phyloP scores from a whole-genome alignment of 352 stramenopile species.

The Phytophthora rubi region DNA sequence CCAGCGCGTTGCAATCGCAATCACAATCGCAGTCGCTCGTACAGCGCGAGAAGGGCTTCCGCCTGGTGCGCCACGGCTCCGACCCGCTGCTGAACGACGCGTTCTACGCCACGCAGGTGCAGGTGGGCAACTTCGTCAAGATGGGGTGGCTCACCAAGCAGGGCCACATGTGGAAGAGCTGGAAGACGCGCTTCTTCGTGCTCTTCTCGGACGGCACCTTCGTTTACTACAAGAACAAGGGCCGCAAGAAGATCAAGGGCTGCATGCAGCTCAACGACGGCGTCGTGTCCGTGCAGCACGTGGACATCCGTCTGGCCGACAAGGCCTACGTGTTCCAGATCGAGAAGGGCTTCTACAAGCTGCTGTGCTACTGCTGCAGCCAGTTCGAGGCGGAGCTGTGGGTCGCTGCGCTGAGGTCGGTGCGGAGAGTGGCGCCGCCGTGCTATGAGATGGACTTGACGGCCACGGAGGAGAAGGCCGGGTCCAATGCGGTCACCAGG shows the following conservation, averaged over 20 bases:
- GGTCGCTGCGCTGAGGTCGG: constrained; percentile 67
- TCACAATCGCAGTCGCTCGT: constrained; percentile 26
- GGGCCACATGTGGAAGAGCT: constrained; percentile 87
- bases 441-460: constrained; percentile 78
- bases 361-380: constrained; percentile 82
- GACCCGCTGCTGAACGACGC: constrained; percentile 73
- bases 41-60: constrained; percentile 49
- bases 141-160: constrained; percentile 89
- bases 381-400: constrained; percentile 84
- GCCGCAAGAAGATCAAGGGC: constrained; percentile 80
- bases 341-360: constrained; percentile 85
- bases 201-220: constrained; percentile 83
- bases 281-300: constrained; percentile 81
- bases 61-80: constrained; percentile 53
- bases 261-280: constrained; percentile 86
- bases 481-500: constrained; percentile 55
- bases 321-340: constrained; percentile 85
- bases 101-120: constrained; percentile 69
- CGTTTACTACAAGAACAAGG: constrained; percentile 85
- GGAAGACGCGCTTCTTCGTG: constrained; percentile 89
- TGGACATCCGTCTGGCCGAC: constrained; percentile 68
- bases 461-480: constrained; percentile 58
- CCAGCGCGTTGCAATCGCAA: constrained; percentile 5
- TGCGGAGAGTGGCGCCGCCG: constrained; percentile 48
- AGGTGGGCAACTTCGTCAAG: constrained; percentile 78